These are phyloP conservation scores for Cicer bijugum DNA, from an alignment of 306 rosid genomes.

Conservation along the genomic window DNA sequence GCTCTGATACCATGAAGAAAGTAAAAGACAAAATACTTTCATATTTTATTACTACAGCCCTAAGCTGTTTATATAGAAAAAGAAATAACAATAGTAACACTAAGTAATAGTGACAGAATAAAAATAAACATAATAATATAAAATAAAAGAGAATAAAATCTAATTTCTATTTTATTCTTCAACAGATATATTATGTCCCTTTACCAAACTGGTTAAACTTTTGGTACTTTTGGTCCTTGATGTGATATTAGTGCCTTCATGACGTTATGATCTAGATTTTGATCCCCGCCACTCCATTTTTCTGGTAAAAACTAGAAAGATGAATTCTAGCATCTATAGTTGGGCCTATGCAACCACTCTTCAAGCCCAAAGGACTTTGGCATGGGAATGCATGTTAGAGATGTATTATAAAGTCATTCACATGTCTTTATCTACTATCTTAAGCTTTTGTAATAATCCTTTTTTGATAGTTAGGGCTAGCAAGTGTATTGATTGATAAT, in stretches of 20 bases:
- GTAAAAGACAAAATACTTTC: too few species aligned
- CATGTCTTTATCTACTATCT: neutral
- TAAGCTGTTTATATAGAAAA: too few species aligned
- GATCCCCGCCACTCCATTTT: neutral
- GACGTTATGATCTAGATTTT: neutral
- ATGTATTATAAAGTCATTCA: neutral
- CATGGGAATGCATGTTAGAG: neutral
- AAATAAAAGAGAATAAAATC: too few species aligned
- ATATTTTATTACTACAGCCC: too few species aligned
- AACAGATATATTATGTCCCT: conserved; percentile 28
- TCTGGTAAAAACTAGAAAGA: conserved; percentile 1
- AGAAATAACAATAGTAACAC: too few species aligned
- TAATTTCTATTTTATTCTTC: too few species aligned
- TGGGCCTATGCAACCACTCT: neutral
- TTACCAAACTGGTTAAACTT: conserved; percentile 6
- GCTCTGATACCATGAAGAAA: too few species aligned
- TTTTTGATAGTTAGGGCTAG: conserved; percentile 15
- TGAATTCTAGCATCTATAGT: conserved; percentile 12
- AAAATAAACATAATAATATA: too few species aligned
- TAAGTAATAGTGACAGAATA: too few species aligned
- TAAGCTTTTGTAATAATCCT: neutral
- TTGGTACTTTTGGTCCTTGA: neutral
- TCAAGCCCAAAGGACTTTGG: neutral
- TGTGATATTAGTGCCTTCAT: conserved; percentile 7
- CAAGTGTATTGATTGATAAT: conserved; percentile 2